Evolutionary conservation across 169 alveolate species (phyloP).

Genomic region (Babesia microti): DNA sequence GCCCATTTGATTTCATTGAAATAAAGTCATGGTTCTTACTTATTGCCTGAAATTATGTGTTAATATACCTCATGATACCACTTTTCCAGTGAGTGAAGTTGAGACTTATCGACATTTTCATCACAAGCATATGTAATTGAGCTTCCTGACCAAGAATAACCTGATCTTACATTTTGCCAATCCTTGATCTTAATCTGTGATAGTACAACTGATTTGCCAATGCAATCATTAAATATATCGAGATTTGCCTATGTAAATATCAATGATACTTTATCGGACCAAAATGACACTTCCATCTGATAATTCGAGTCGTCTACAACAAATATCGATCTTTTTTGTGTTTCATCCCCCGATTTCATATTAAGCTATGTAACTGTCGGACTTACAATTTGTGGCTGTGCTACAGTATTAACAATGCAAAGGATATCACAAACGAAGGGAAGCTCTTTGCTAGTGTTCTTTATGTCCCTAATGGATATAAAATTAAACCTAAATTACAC

Average conservation of each 20-base stretch:
- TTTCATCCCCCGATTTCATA: constrained; percentile 48
- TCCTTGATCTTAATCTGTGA: constrained; percentile 40
- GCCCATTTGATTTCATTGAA: constrained; percentile 39
- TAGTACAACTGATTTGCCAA: constrained; percentile 17
- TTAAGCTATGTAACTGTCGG: constrained; percentile 15
- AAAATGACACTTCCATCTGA: constrained; percentile 50
- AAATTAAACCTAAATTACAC: constrained; percentile 23
- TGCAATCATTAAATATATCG: constrained; percentile 27
- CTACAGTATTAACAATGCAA: constrained; percentile 45
- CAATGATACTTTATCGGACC: constrained; percentile 42
- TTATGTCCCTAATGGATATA: constrained; percentile 42
- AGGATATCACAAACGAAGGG: constrained; percentile 51
- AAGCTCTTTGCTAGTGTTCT: constrained; percentile 45
- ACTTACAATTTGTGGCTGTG: constrained; percentile 9
- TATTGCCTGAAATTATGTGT: constrained; percentile 6
- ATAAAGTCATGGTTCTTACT: constrained; percentile 42
- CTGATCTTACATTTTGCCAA: constrained; percentile 56
- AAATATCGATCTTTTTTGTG: constrained; percentile 22
- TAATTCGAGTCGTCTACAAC: constrained; percentile 55
- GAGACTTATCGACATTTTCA: constrained; percentile 33
- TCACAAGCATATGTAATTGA: constrained; percentile 42
- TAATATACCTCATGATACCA: constrained; percentile 44
- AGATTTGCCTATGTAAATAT: constrained; percentile 26
- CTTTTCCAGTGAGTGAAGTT: constrained; percentile 26
- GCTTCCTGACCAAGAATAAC: constrained; percentile 32